Evolutionary conservation across 345 rosid genomes (phyloP).

Genomic region (Hibiscus trionum): DNA sequence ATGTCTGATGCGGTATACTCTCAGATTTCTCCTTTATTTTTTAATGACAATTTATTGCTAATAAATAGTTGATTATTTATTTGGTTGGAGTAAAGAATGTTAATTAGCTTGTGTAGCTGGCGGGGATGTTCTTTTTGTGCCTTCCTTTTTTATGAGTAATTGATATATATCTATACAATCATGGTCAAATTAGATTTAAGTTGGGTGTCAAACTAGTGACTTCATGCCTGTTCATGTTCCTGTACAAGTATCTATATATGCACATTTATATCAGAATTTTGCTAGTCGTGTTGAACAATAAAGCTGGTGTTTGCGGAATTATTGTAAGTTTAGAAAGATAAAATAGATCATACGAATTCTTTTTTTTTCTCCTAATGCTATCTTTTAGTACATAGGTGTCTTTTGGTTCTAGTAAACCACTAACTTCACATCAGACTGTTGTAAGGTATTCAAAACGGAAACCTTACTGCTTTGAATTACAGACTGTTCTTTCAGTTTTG

Average conservation of each 20-base stretch:
- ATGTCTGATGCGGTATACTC: conserved; percentile 55
- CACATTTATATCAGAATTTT: not conserved
- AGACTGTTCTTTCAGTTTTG: not conserved
- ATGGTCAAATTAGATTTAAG: not conserved
- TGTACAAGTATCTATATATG: not conserved
- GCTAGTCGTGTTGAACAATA: not conserved
- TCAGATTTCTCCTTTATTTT: not conserved
- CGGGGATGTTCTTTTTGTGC: not conserved
- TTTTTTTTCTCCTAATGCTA: not conserved
- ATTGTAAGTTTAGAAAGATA: not conserved
- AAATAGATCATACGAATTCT: not conserved
- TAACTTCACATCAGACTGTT: too few relatives aligned
- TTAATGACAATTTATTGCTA: not conserved
- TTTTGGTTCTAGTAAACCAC: not conserved
- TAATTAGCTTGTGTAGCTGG: not conserved
- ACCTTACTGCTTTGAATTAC: not conserved
- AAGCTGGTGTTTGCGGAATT: not conserved
- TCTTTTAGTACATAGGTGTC: not conserved
- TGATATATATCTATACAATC: not conserved
- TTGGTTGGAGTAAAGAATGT: not conserved
- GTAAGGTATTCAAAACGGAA: not conserved
- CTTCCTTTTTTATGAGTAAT: not conserved
- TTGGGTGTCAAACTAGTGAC: not conserved
- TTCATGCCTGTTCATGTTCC: not conserved
- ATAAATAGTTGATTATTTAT: not conserved